A percentile compares a stretch with the other conserved stretches of the same genome.
Conservation (phyloP, 495 filamentous ascomycete species). For the Achaetomiella virescens region DNA sequence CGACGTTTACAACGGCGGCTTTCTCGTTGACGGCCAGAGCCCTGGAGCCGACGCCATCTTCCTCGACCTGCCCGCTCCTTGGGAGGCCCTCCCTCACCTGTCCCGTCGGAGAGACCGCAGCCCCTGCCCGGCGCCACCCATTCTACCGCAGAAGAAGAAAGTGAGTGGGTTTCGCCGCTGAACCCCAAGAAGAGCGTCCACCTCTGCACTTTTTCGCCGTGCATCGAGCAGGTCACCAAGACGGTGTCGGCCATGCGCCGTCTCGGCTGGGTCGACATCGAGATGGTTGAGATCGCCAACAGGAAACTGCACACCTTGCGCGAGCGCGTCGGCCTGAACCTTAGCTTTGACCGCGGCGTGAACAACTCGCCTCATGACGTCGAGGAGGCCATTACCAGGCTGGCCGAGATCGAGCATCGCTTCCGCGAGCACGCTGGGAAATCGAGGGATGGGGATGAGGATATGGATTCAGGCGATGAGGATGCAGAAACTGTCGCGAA, state of each 20-base stretch:
- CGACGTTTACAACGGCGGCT: slow-evolving; percentile 87
- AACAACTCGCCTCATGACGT: slow-evolving; percentile 59
- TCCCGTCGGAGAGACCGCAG: slow-evolving; percentile 49
- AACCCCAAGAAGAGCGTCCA: slow-evolving; percentile 59
- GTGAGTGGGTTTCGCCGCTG: slow-evolving; percentile 56
- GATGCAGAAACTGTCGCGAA: slow-evolving; percentile 9
- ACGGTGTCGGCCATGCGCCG: slow-evolving; percentile 73
- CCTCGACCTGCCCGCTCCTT: slow-evolving; percentile 88
- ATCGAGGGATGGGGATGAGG: slow-evolving; percentile 22
- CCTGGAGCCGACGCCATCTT: slow-evolving; percentile 79
- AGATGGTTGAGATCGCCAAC: slow-evolving; percentile 81
- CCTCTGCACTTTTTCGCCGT: slow-evolving; percentile 91
- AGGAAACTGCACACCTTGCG: slow-evolving; percentile 72
- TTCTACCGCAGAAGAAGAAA: slow-evolving; percentile 8
- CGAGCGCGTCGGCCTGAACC: slow-evolving; percentile 61
- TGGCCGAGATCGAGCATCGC: slow-evolving; percentile 66
- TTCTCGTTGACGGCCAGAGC: slow-evolving; percentile 51
- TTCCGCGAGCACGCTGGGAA: slow-evolving; percentile 49
- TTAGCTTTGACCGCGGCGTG: slow-evolving; percentile 35
- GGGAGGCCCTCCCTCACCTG: slow-evolving; percentile 81
- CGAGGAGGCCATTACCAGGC: slow-evolving; percentile 64
- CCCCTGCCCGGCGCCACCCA: slow-evolving; percentile 1
- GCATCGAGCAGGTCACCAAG: slow-evolving; percentile 86
- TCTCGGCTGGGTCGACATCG: slow-evolving; percentile 82
- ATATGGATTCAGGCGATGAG: slow-evolving; percentile 22